Percentiles rank a stretch among this genome's conserved stretches.
Conservation (phyloP, 148 eudicot species). For the Agrostemma githago region DNA sequence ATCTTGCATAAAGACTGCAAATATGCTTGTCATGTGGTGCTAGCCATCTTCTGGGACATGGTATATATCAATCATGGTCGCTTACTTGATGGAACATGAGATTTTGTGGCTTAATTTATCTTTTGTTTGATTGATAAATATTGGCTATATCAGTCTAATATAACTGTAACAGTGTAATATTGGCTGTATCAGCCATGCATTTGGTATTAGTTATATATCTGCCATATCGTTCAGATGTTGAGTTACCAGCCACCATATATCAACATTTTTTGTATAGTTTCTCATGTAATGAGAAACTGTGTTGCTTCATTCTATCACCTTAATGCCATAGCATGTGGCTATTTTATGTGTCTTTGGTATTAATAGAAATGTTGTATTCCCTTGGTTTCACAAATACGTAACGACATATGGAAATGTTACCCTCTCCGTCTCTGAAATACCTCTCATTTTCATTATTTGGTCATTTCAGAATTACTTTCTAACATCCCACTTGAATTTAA, state of each 20-base stretch:
- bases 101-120: neutral
- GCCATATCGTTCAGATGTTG: neutral
- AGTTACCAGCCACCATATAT: neutral
- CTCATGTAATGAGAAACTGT: neutral
- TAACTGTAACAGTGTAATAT: neutral
- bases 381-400: too few relatives aligned
- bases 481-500: too few relatives aligned
- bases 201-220: neutral
- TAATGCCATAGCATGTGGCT: neutral
- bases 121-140: neutral
- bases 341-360: neutral
- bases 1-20: neutral
- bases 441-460: too few relatives aligned
- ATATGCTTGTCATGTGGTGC: slow-evolving; percentile 7
- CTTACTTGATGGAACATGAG: neutral
- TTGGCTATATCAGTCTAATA: neutral
- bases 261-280: neutral
- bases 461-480: too few relatives aligned
- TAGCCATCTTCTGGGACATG: neutral
- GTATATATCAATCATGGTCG: neutral
- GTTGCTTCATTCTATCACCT: neutral
- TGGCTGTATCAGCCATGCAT: neutral
- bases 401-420: too few relatives aligned
- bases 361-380: neutral
- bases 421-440: too few relatives aligned